A percentile compares a stretch with the other conserved stretches of the same genome.
These are phyloP conservation scores for Rosa persica DNA, from an alignment of 306 rosid species.

Conservation along the genomic window DNA sequence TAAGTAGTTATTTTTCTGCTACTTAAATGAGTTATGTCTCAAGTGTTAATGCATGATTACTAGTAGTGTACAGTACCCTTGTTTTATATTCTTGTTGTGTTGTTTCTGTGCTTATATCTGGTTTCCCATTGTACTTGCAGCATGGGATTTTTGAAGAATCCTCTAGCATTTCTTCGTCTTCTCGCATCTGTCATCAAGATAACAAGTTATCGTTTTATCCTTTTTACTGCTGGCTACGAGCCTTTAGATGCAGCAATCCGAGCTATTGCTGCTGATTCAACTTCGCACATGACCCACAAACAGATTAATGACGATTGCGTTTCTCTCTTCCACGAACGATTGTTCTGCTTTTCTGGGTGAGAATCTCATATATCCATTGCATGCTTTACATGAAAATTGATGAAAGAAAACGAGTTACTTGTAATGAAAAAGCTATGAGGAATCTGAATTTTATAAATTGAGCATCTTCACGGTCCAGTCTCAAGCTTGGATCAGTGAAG, in stretches of 20 bases:
- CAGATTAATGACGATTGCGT: slow-evolving; percentile 49
- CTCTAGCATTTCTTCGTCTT: slow-evolving; percentile 55
- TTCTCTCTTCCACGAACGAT: slow-evolving; percentile 42
- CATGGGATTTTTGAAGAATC: slow-evolving; percentile 74
- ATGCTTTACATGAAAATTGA: not conserved
- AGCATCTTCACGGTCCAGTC: not conserved
- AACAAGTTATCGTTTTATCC: slow-evolving; percentile 59
- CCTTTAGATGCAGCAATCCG: slow-evolving; percentile 55
- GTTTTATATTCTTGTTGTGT: not conserved
- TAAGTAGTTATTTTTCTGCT: not conserved
- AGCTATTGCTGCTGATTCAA: slow-evolving; percentile 38
- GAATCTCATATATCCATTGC: slow-evolving; percentile 22
- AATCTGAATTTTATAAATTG: not conserved
- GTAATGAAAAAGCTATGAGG: too few species aligned
- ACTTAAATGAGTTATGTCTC: not conserved
- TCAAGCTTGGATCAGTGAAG: not conserved
- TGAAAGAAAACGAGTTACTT: not conserved
- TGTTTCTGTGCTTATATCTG: slow-evolving; percentile 12
- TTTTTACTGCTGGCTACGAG: slow-evolving; percentile 69
- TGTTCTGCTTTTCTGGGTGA: slow-evolving; percentile 74
- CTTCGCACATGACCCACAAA: slow-evolving; percentile 30
- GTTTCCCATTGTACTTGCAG: slow-evolving; percentile 44
- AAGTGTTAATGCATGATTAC: not conserved
- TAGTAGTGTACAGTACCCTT: not conserved
- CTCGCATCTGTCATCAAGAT: slow-evolving; percentile 52